Base-by-base conservation (phyloP, 148 eudicot species). In the Cornus florida region DNA sequence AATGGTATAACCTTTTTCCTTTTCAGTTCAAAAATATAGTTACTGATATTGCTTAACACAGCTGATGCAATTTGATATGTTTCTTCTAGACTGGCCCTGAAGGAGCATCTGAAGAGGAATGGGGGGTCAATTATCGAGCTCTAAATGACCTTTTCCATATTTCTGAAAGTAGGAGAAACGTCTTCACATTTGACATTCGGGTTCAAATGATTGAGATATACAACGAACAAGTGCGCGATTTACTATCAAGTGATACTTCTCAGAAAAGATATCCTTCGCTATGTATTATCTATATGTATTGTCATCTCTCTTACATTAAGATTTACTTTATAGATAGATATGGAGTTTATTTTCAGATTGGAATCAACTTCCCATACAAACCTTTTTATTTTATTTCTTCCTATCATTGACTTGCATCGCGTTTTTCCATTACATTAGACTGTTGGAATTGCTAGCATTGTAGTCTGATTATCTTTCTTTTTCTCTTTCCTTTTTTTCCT, bases 1-100 rank as follows among this genome's bases (percentile, higher is more conserved):
- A 20, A 92, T 92, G 97, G 97, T 92, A 86, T 22, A 56, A 65
- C 67, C 62, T 33, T 24, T 78, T 53, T 82, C 76, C 53, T 59
- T 20, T 68, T 53, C 38, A 62, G 2, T 72, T 56, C 28, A 20
- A 7, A 17, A 9, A 32, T 8, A 35, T 68, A 56, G 32, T 31
- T 59, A 65, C 39, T 24, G n/a, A 23, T 66, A 31, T 22, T 43
- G n/a, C 33, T 31, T 1, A 7, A 9, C 9, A 9, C 70, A 57
- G 66, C 32, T 59, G 19, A 75, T 35, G n/a, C 3, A 20, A 28
- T 69, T 50, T 70, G 6, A 23, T 32, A n/a, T 78, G 38, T 71
- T 59, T 76, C 56, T 65, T 70, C 3, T 33, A 84, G 87, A 78
- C 70, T 48, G 87, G 87, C 56, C 87, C 87, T 75, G 77, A 81